Evolutionary conservation across 805 yeast species (phyloP).

Genomic region (Jamesozyma piceae): DNA sequence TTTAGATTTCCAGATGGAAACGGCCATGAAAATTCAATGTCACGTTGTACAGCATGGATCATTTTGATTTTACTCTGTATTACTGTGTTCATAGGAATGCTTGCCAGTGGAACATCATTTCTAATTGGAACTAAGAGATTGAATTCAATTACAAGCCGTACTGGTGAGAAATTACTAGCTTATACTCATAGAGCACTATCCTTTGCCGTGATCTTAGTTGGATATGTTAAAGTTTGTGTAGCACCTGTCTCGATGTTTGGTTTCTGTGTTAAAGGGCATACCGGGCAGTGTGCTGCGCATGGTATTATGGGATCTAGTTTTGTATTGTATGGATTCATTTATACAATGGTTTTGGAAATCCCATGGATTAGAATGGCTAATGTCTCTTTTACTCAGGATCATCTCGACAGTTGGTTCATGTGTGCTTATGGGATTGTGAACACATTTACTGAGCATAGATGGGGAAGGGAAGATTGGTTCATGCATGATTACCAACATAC

Average conservation of each 20-base stretch:
- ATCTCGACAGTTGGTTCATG: slow-evolving; percentile 72
- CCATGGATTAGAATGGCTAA: slow-evolving; percentile 62
- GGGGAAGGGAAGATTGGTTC: slow-evolving; percentile 84
- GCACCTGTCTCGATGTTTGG: slow-evolving; percentile 81
- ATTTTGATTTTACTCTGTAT: slow-evolving; percentile 35
- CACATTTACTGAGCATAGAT: slow-evolving; percentile 92
- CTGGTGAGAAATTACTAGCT: slow-evolving; percentile 31
- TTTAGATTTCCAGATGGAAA: slow-evolving; percentile 55
- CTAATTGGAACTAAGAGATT: slow-evolving; percentile 29
- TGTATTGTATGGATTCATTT: slow-evolving; percentile 65
- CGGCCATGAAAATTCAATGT: slow-evolving; percentile 59
- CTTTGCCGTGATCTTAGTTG: slow-evolving; percentile 41
- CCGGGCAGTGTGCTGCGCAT: slow-evolving; percentile 95
- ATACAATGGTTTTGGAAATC: slow-evolving; percentile 54
- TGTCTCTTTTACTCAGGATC: slow-evolving; percentile 61
- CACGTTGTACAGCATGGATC: slow-evolving; percentile 61
- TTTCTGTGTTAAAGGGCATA: slow-evolving; percentile 71
- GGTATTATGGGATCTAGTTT: slow-evolving; percentile 95
- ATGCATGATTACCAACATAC: slow-evolving; percentile 95
- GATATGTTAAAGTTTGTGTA: slow-evolving; percentile 73
- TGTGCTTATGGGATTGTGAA: slow-evolving; percentile 87
- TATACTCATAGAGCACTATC: slow-evolving; percentile 39
- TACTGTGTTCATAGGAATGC: slow-evolving; percentile 45
- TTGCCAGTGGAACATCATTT: slow-evolving; percentile 43
- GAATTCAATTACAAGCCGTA: slow-evolving; percentile 30